Percentiles rank a stretch among this genome's conserved stretches.
phyloP scores from a whole-genome alignment of 768 basidiomycete species.

The Paxillus rubicundulus region DNA sequence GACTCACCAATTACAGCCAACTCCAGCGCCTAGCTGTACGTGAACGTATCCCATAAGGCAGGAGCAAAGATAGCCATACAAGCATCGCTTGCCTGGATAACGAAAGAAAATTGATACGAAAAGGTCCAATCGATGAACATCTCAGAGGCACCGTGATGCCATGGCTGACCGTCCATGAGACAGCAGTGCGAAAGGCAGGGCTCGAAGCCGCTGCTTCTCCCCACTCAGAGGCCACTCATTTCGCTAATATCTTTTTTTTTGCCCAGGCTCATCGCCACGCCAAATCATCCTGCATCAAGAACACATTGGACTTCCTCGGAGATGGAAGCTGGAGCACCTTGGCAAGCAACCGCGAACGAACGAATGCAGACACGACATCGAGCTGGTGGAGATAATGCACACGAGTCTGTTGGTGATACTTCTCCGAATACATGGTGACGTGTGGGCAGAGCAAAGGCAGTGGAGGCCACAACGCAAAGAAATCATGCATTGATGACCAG shows the following conservation, averaged over 20 bases:
- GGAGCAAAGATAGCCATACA: conserved; percentile 11
- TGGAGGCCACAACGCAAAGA: conserved; percentile 4
- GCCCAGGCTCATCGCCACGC: conserved; percentile 8
- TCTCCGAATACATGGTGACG: not conserved
- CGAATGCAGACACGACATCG: not conserved
- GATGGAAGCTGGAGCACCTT: conserved; percentile 8
- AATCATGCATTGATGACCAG: not conserved
- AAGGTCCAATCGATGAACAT: conserved; percentile 13
- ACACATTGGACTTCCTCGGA: conserved; percentile 18
- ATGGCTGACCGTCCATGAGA: conserved; percentile 8
- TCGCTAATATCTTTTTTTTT: conserved; percentile 21
- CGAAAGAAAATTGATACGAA: conserved; percentile 10
- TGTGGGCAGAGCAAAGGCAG: not conserved
- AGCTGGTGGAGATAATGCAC: conserved; percentile 5
- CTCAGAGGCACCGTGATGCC: conserved; percentile 14
- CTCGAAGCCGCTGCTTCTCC: conserved; percentile 26
- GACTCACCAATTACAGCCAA: conserved; percentile 9
- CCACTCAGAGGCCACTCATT: conserved; percentile 29
- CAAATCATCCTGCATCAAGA: not conserved
- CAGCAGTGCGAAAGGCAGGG: conserved; percentile 25
- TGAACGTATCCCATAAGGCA: conserved; percentile 22
- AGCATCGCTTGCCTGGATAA: conserved; percentile 21
- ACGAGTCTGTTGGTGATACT: conserved; percentile 1
- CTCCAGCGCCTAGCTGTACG: conserved; percentile 2
- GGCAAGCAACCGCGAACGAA: not conserved